phyloP scores from a whole-genome alignment of 176 grass and related monocot species.

The Poa pratensis region DNA sequence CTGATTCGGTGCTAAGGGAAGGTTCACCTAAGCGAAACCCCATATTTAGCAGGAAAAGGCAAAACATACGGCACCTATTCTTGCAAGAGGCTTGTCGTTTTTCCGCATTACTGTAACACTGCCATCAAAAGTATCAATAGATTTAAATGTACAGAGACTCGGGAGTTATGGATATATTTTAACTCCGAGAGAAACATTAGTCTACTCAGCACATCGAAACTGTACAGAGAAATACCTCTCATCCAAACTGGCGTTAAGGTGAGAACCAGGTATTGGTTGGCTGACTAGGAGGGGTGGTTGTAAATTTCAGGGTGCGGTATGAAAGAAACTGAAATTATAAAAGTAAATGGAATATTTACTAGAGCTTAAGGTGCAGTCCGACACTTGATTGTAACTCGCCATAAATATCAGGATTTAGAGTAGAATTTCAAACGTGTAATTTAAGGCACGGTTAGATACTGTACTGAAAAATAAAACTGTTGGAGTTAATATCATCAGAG shows the following conservation, averaged over 20 bases:
- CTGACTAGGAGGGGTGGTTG: not conserved
- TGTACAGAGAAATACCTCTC: not conserved
- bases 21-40: conserved; percentile 43
- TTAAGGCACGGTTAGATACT: not conserved
- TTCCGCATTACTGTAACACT: not conserved
- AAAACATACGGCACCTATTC: conserved; percentile 25
- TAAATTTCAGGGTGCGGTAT: not conserved
- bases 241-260: not conserved
- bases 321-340: no score
- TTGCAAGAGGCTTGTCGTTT: conserved; percentile 26
- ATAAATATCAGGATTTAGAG: not conserved
- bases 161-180: not conserved
- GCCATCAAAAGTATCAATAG: not conserved
- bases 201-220: not conserved
- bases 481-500: not conserved
- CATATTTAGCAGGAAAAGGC: conserved; percentile 46
- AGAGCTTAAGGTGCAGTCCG: not conserved
- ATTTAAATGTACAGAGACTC: not conserved
- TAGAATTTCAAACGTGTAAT: not conserved
- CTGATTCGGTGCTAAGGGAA: conserved; percentile 38
- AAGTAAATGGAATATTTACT: no score
- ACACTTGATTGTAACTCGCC: not conserved
- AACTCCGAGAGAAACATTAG: not conserved
- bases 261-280: not conserved
- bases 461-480: not conserved